These are phyloP conservation scores for Hypericum perforatum DNA, from an alignment of 345 rosid species.

Conservation along the genomic window DNA sequence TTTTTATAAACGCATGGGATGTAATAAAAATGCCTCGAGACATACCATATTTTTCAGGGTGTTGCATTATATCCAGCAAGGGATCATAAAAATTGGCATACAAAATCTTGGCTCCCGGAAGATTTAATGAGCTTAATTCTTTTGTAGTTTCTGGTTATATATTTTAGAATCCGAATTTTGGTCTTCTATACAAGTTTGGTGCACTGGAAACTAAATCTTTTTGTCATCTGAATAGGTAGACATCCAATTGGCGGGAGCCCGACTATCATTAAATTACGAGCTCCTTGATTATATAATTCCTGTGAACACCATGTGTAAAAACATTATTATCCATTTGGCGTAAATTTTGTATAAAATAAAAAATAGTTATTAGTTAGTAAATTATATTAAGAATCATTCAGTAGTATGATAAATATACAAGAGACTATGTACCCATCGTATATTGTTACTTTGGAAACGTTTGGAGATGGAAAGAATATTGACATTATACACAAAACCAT, in stretches of 20 bases:
- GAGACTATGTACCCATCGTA: too few relatives aligned
- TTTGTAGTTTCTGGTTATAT: not conserved
- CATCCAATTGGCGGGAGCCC: constrained; percentile 6
- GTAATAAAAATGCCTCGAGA: not conserved
- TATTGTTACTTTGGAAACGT: too few relatives aligned
- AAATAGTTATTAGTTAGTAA: too few relatives aligned
- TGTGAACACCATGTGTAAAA: not conserved
- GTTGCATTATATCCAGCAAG: not conserved
- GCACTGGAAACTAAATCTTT: not conserved
- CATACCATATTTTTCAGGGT: constrained; percentile 3
- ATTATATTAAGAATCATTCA: too few relatives aligned
- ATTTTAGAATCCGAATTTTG: not conserved
- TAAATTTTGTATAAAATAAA: too few relatives aligned
- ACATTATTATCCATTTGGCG: too few relatives aligned
- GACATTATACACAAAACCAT: too few relatives aligned
- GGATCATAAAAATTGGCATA: constrained; percentile 1
- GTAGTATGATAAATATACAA: too few relatives aligned
- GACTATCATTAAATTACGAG: not conserved
- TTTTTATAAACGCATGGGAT: too few relatives aligned
- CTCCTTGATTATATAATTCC: not conserved
- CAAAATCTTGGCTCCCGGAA: not conserved
- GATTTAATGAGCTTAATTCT: not conserved
- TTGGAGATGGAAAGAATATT: too few relatives aligned
- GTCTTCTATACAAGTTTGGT: not conserved
- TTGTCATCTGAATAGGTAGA: not conserved